Percentiles rank a stretch among this genome's conserved stretches.
phyloP scores from a whole-genome alignment of 176 grass and related monocot genomes.

The Carex pumila region DNA sequence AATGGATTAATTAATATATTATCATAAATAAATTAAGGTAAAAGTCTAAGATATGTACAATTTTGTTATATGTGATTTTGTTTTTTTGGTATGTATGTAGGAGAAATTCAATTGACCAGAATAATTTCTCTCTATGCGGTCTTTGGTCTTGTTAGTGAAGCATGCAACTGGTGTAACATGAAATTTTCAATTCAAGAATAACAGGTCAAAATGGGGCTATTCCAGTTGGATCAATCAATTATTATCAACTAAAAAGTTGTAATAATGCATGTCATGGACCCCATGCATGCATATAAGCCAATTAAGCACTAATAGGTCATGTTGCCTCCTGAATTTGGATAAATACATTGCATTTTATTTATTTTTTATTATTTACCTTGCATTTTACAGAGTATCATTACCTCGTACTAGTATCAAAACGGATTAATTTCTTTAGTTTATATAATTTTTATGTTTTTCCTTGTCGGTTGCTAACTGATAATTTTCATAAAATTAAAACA shows the following conservation, averaged over 20 bases:
- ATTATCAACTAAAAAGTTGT: background rate
- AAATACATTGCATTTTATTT: too few relatives aligned
- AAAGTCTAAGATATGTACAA: background rate
- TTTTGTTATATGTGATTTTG: background rate
- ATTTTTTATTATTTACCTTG: too few relatives aligned
- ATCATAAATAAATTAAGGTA: background rate
- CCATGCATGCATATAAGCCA: background rate
- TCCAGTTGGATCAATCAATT: background rate
- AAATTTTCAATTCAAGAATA: background rate
- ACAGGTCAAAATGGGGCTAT: constrained; percentile 1
- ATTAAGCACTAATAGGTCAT: background rate
- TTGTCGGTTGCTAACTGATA: too few relatives aligned
- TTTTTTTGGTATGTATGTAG: background rate
- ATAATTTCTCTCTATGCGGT: background rate
- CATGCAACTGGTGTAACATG: background rate
- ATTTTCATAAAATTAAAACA: too few relatives aligned
- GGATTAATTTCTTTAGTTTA: too few relatives aligned
- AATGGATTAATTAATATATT: background rate
- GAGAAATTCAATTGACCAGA: background rate
- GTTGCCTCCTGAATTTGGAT: background rate
- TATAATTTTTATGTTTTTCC: too few relatives aligned
- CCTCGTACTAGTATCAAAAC: too few relatives aligned
- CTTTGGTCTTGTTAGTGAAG: background rate
- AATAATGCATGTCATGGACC: background rate
- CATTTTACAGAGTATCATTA: too few relatives aligned